Evolutionary conservation across 305 asterid genomes (phyloP).

Genomic region (Solanum chacoense): DNA sequence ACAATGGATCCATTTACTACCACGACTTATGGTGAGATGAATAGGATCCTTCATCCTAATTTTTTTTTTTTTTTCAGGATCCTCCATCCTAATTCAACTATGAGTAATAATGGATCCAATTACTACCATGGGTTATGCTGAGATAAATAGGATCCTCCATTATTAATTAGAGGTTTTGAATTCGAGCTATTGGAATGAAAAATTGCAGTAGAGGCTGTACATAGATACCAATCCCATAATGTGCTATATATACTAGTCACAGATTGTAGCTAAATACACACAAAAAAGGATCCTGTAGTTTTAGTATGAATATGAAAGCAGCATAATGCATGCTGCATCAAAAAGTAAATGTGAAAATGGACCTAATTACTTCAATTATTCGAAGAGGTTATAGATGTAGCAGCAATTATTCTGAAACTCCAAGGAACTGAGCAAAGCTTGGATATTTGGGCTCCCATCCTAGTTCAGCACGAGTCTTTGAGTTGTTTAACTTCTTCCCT

Average conservation of each 20-base stretch:
- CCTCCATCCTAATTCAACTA: not conserved
- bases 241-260: not conserved
- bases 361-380: not conserved
- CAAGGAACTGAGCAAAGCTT: conserved; percentile 79
- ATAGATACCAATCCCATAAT: not conserved
- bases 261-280: not conserved
- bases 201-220: not conserved
- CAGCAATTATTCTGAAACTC: conserved; percentile 19
- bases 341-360: not conserved
- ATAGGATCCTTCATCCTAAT: not conserved
- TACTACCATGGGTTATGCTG: not conserved
- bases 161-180: not conserved
- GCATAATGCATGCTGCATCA: not conserved
- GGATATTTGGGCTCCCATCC: conserved; percentile 83
- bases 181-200: not conserved
- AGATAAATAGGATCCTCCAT: not conserved
- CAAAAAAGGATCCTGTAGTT: not conserved
- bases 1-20: not conserved
- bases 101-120: not conserved
- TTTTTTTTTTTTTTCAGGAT: no score
- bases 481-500: conserved; percentile 80
- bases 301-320: not conserved
- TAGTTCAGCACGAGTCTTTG: conserved; percentile 57
- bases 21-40: not conserved
- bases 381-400: not conserved